Evolutionary conservation across 2,329 filamentous ascomycete species (phyloP).

Genomic region (Dothistroma pini): DNA sequence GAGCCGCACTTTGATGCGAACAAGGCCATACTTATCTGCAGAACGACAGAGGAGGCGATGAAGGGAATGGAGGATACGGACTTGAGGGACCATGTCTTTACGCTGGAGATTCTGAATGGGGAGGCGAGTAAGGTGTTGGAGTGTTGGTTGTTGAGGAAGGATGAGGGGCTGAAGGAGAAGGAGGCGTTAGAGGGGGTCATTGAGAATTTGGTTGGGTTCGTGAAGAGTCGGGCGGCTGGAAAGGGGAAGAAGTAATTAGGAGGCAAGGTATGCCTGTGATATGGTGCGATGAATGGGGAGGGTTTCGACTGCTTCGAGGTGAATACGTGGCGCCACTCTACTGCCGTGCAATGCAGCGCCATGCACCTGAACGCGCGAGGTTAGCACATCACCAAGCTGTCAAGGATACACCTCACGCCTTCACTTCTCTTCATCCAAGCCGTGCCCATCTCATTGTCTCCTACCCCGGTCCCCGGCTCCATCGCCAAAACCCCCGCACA

Average conservation of each 20-base stretch:
- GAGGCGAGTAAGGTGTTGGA: slow-evolving; percentile 73
- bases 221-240: slow-evolving; percentile 51
- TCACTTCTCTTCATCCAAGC: too few relatives aligned
- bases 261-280: background rate
- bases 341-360: too few relatives aligned
- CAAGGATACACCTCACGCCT: too few relatives aligned
- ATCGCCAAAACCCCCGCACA: too few relatives aligned
- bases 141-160: slow-evolving; percentile 82
- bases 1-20: slow-evolving; percentile 76
- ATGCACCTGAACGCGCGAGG: too few relatives aligned
- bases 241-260: background rate
- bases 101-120: slow-evolving; percentile 65
- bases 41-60: slow-evolving; percentile 79
- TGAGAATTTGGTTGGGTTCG: slow-evolving; percentile 72
- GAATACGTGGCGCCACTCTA: too few relatives aligned
- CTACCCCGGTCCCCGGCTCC: too few relatives aligned
- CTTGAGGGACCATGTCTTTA: slow-evolving; percentile 65
- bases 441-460: too few relatives aligned
- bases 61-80: slow-evolving; percentile 75
- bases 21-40: slow-evolving; percentile 71
- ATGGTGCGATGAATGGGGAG: background rate
- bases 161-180: slow-evolving; percentile 83
- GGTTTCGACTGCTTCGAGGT: too few relatives aligned
- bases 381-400: too few relatives aligned
- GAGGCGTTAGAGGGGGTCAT: slow-evolving; percentile 96